Conservation (phyloP, 768 basidiomycete species). For the Pulveroboletus sp. region DNA sequence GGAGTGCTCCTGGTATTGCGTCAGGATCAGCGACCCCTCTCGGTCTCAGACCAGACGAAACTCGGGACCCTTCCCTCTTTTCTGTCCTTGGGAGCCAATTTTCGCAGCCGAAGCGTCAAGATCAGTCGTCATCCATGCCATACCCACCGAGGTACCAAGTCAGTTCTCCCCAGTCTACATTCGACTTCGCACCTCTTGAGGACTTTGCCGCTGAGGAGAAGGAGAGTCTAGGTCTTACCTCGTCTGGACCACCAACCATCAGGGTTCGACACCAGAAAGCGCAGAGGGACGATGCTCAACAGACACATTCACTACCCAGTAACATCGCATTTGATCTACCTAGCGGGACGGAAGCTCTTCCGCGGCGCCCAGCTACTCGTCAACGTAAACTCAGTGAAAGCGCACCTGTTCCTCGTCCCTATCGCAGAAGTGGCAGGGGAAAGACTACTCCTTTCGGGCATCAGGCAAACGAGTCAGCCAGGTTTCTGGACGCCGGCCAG, state of each 20-base stretch:
- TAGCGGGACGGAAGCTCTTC: slow-evolving; percentile 6
- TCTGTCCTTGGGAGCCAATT: slow-evolving; percentile 21
- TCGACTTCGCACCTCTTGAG: slow-evolving; percentile 77
- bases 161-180: slow-evolving; percentile 50
- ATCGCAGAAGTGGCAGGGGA: slow-evolving; percentile 59
- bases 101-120: slow-evolving; percentile 26
- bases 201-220: slow-evolving; percentile 72
- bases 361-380: slow-evolving; percentile 40
- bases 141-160: slow-evolving; percentile 70
- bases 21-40: slow-evolving; percentile 12
- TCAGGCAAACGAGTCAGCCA: slow-evolving; percentile 44
- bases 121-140: slow-evolving; percentile 30
- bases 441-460: slow-evolving; percentile 91
- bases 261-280: slow-evolving; percentile 11
- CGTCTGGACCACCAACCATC: slow-evolving; percentile 34
- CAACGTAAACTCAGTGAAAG: slow-evolving; percentile 88
- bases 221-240: slow-evolving; percentile 52
- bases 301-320: slow-evolving; percentile 1
- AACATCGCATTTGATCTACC: slow-evolving; percentile 10
- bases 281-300: slow-evolving; percentile 7
- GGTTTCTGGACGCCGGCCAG: slow-evolving; percentile 34
- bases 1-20: neutral
- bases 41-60: slow-evolving; percentile 38
- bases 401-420: slow-evolving; percentile 59
- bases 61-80: slow-evolving; percentile 49